phyloP scores from a whole-genome alignment of 257 asterid species.

The Knoxia roxburghii region DNA sequence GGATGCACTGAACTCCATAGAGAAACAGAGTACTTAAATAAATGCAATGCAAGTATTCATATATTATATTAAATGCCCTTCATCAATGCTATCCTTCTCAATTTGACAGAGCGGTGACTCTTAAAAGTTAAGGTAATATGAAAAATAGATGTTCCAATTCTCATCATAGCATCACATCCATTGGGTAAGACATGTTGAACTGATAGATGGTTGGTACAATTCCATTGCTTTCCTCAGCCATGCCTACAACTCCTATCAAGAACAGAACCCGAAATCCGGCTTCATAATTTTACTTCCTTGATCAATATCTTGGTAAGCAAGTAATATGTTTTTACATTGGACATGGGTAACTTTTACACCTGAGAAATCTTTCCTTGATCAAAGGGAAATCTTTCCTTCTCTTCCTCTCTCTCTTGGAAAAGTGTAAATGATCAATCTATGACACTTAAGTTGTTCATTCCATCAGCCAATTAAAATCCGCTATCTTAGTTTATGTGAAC shows the following conservation, averaged over 20 bases:
- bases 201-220: neutral
- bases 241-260: neutral
- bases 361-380: too few relatives aligned
- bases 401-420: too few relatives aligned
- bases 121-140: neutral
- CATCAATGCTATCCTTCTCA: neutral
- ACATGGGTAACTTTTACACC: neutral
- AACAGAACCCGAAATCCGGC: neutral
- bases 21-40: neutral
- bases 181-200: neutral
- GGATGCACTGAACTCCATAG: neutral
- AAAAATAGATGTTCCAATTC: neutral
- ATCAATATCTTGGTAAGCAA: neutral
- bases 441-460: neutral
- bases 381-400: too few relatives aligned
- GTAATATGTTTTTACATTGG: neutral
- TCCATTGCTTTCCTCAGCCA: neutral
- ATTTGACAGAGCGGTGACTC: neutral
- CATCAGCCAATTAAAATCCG: conserved; percentile 5
- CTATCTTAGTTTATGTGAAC: neutral
- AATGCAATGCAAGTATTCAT: too few relatives aligned
- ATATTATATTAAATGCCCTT: neutral
- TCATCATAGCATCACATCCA: neutral
- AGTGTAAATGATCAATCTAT: neutral
- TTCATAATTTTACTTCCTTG: neutral